Base-by-base conservation (phyloP, 352 stramenopile species). In the Plasmopara viticola region DNA sequence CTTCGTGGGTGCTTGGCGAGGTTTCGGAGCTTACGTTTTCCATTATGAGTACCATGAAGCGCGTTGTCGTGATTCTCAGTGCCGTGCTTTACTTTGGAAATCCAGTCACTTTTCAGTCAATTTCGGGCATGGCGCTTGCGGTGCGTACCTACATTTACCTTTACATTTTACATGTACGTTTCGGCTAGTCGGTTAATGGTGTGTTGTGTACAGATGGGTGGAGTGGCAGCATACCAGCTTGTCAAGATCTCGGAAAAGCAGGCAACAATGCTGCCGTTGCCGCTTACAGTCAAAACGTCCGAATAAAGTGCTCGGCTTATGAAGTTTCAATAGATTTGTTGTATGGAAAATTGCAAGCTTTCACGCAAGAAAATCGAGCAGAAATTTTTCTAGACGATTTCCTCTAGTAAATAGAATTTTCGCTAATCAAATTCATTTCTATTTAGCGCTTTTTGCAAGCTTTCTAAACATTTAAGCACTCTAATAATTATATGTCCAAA, bases 1-100 rank as follows among this genome's bases (percentile, higher is more conserved):
- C 81, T 39, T 87, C 77, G 25, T 80, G 86, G 60, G 78, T 94
- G 48, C 70, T 94, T 25, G 84, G 84, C 47, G 80, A 94, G 53
- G 84, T 94, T 37, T 86, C 84, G 14, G 84, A 94, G 62, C 78
- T 94, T 34, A 90, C 84, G 42, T 94, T 90, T 66, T 94, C 84
- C 46, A 94, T 94, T 66, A 94, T 94, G 84, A 84, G 78, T 57
- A 94, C 84, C 18, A 90, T 94, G 81, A 91, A 92, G 70, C 84
- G 84, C 10, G 78, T 92, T 47, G 84, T 94, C 51, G 84, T 94
- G 56, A 90, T 94, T 56, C 60, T 91, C 30, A 90, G 84, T 48
- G 81, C 84, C 2, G 75, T 94, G 14, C 55, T 90, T 29, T 94
- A 92, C 70, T 94, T 94, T 48, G 84, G 84, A 39, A 94, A 87